Conservation (phyloP, 768 basidiomycete genomes). For the Nidularia sp. region DNA sequence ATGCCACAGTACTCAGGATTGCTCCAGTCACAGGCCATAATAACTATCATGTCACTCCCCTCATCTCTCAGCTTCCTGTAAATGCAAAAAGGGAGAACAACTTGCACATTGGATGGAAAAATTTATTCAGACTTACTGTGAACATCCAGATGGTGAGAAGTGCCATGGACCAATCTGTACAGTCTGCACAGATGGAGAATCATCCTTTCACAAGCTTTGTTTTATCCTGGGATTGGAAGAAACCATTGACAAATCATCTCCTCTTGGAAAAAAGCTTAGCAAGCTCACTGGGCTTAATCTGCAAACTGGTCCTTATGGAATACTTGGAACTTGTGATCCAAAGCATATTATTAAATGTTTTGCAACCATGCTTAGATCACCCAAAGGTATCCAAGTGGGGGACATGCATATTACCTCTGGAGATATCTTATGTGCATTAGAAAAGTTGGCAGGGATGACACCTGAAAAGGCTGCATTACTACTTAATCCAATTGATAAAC, state of each 20-base stretch:
- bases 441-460: conserved; percentile 1
- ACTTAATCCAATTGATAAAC: conserved; percentile 12
- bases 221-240: conserved; percentile 10
- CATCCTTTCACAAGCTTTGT: conserved; percentile 14
- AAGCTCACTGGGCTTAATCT: conserved; percentile 16
- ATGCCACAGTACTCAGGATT: conserved; percentile 21
- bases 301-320: conserved; percentile 9
- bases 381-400: conserved; percentile 10
- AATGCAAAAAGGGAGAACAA: conserved; percentile 11
- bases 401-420: conserved; percentile 4
- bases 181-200: conserved; percentile 23
- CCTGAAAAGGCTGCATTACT: conserved; percentile 6
- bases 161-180: conserved; percentile 16
- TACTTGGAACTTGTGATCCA: conserved; percentile 17
- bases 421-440: conserved; percentile 5
- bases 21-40: conserved; percentile 13
- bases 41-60: conserved; percentile 16
- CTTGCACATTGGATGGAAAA: conserved; percentile 9
- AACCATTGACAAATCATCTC: conserved; percentile 3
- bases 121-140: conserved; percentile 10
- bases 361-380: conserved; percentile 16
- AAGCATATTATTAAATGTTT: conserved; percentile 24
- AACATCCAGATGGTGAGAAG: conserved; percentile 10
- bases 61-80: conserved; percentile 19
- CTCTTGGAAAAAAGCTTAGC: conserved; percentile 8